phyloP scores from a whole-genome alignment of 805 yeast species.

The Wickerhamiella qilinensis region DNA sequence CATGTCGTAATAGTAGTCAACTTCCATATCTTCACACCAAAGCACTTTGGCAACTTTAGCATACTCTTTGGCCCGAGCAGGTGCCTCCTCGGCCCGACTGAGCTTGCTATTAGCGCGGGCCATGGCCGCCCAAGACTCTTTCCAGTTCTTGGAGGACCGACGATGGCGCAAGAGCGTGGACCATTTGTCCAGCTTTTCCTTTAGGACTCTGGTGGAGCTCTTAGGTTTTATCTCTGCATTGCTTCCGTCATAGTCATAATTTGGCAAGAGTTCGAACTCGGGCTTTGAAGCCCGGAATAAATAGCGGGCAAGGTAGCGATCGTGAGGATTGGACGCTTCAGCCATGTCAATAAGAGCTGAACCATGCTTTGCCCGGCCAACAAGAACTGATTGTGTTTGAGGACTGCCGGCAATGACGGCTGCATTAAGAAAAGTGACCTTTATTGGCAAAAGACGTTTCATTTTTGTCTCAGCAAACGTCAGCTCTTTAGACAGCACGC shows the following conservation, averaged over 20 bases:
- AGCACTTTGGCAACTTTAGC: slow-evolving; percentile 62
- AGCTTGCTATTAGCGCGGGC: slow-evolving; percentile 42
- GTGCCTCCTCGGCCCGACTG: neutral
- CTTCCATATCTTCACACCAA: slow-evolving; percentile 38
- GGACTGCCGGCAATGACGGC: slow-evolving; percentile 69
- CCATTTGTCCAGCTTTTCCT: neutral
- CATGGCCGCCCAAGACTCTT: slow-evolving; percentile 60
- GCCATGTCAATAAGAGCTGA: slow-evolving; percentile 43
- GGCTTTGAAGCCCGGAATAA: slow-evolving; percentile 34
- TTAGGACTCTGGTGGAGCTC: neutral
- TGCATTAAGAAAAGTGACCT: slow-evolving; percentile 42
- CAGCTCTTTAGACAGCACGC: slow-evolving; percentile 38
- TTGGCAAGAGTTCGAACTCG: slow-evolving; percentile 50
- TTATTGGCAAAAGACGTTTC: slow-evolving; percentile 39
- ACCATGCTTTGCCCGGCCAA: slow-evolving; percentile 40
- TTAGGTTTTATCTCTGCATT: neutral
- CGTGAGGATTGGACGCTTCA: slow-evolving; percentile 34
- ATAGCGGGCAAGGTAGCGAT: slow-evolving; percentile 34
- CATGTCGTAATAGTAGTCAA: slow-evolving; percentile 51
- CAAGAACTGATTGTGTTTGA: slow-evolving; percentile 55
- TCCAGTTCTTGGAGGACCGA: slow-evolving; percentile 2
- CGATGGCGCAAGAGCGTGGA: neutral
- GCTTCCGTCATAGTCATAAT: slow-evolving; percentile 33
- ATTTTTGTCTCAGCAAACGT: slow-evolving; percentile 9
- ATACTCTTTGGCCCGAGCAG: slow-evolving; percentile 41